A percentile compares a stretch with the other conserved stretches of the same genome.
Evolutionary conservation across 345 rosid species (phyloP).

Genomic region (Pistacia integerrima): DNA sequence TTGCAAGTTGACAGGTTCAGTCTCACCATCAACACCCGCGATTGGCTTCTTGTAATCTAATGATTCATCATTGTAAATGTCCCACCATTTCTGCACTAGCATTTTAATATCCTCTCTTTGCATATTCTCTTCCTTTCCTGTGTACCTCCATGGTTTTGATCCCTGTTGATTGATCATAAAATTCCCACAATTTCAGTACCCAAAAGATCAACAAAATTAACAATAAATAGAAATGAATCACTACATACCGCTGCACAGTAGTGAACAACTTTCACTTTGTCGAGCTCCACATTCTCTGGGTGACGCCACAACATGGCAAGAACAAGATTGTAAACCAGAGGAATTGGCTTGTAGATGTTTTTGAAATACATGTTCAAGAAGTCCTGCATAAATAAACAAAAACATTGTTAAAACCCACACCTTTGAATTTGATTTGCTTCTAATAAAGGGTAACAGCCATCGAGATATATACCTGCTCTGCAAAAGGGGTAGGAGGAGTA

Average conservation of each 20-base stretch:
- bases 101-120: constrained; percentile 74
- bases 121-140: constrained; percentile 81
- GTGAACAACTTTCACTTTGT: constrained; percentile 75
- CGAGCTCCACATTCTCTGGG: constrained; percentile 81
- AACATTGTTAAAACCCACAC: not conserved
- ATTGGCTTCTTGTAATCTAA: constrained; percentile 47
- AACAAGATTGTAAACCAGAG: constrained; percentile 65
- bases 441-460: not conserved
- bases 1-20: constrained; percentile 35
- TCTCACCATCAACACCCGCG: not conserved
- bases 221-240: not conserved
- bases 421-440: not conserved
- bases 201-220: not conserved
- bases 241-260: constrained; percentile 80
- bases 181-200: not conserved
- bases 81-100: constrained; percentile 82
- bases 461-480: constrained; percentile 67
- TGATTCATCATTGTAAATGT: constrained; percentile 68
- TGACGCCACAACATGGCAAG: constrained; percentile 96
- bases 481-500: constrained; percentile 71
- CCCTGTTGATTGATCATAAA: constrained; percentile 41
- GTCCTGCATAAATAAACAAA: constrained; percentile 40
- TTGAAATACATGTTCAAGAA: constrained; percentile 78
- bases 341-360: constrained; percentile 71
- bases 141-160: constrained; percentile 95